Base-by-base conservation (phyloP, 73 alveolate species). In the Blepharisma japonicum region DNA sequence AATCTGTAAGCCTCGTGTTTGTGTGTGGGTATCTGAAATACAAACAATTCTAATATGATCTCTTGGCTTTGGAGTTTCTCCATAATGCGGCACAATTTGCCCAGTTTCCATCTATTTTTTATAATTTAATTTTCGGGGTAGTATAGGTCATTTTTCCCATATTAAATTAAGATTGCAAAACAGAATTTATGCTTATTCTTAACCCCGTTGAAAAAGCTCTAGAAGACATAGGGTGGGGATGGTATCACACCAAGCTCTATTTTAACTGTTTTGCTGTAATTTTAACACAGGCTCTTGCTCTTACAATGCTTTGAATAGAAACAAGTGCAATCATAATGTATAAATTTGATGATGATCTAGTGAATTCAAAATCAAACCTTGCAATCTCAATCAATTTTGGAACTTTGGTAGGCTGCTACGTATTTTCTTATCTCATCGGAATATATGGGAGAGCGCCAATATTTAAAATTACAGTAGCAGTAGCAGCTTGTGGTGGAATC, bases 1-100 rank as follows among this genome's bases (percentile, higher is more conserved):
- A 18, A 68, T n/a, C 5, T 45, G 42, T 48, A 55, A 77, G 27
- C 6, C 18, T 68, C 23, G 51, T 7, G 27, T 54, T 23, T 61
- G 20, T 6, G 85, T 47, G 45, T 84, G 91, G 18, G 91, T 81
- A 53, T 84, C 91, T 11, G 85, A 66, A 23, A 84, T 68, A 11
- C 91, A 84, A 45, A 84, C 91, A 42, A 84, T 9, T 9, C 66
- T 18, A 45, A 70, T 70, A 9, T n/a, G 39, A 39, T 61, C 47
- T 61, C 47, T n/a, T 14, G 74, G 47, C 23, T 61, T 61, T n/a
- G 74, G 74, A 14, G 47, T 61, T 8, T 11, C n/a, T 9, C 74
- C 74, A 61, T 61, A 8, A 9, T n/a, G 47, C n/a, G 23, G 47
- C 18, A 14, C 47, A 18, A 61, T 18, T 18, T 14, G 46, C 14